Conservation (phyloP, 2,329 filamentous ascomycete genomes). For the Thielaviopsis populi region DNA sequence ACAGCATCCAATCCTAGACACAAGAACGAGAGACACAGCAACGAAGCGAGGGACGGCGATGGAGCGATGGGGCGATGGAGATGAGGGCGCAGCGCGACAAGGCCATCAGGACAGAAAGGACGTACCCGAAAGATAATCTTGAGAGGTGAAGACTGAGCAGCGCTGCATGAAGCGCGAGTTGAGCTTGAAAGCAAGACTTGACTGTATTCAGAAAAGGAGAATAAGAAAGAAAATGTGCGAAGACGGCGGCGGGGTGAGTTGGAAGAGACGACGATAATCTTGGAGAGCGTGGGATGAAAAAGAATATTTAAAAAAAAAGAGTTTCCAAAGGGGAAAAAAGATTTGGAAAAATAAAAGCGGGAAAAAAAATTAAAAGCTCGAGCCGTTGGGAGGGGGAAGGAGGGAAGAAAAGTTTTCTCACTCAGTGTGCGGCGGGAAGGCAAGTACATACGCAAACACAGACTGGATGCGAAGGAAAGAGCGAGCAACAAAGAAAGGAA, state of each 20-base stretch:
- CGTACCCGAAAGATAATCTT: conserved; percentile 69
- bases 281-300: conserved; percentile 13
- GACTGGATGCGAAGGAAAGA: background rate
- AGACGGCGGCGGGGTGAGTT: conserved; percentile 9
- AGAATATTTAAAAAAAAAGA: conserved; percentile 7
- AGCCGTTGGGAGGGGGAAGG: background rate
- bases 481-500: conserved; percentile 8
- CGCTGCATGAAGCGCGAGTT: conserved; percentile 68
- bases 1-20: background rate
- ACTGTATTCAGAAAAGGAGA: conserved; percentile 11
- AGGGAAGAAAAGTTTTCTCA: conserved; percentile 12
- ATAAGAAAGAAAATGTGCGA: conserved; percentile 16
- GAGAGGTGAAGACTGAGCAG: conserved; percentile 73
- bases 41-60: conserved; percentile 15
- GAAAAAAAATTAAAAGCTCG: background rate
- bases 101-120: conserved; percentile 27
- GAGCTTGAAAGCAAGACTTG: conserved; percentile 25
- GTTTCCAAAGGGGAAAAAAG: conserved; percentile 7
- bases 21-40: background rate
- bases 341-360: background rate
- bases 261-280: conserved; percentile 1
- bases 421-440: background rate
- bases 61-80: conserved; percentile 11
- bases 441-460: background rate
- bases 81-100: background rate